Evolutionary conservation across 2,329 filamentous ascomycete genomes (phyloP).

Genomic region (Leptographium flavum): DNA sequence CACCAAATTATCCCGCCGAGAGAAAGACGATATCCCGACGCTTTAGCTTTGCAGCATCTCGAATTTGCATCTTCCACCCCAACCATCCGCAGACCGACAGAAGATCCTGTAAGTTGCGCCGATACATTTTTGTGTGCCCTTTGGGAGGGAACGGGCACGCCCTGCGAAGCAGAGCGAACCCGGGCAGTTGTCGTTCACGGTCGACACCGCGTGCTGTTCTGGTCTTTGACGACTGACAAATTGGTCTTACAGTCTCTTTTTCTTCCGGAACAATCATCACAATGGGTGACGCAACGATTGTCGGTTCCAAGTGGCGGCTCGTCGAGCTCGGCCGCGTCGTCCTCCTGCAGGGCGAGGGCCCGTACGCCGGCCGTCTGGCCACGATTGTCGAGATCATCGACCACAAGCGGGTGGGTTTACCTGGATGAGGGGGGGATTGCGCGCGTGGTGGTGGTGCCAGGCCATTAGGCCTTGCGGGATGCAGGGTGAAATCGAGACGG

Average conservation of each 20-base stretch:
- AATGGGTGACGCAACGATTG: conserved; percentile 75
- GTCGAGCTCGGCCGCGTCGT: conserved; percentile 98
- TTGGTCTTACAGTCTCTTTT: neutral
- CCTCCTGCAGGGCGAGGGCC: conserved; percentile 69
- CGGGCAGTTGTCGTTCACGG: too few relatives aligned
- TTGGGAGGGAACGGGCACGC: too few relatives aligned
- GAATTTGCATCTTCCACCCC: conserved; percentile 7
- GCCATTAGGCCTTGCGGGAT: neutral
- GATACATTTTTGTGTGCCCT: too few relatives aligned
- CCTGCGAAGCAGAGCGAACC: too few relatives aligned
- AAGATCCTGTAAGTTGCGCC: conserved; percentile 1
- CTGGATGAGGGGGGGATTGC: neutral
- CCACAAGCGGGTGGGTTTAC: conserved; percentile 91
- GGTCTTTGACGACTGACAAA: neutral
- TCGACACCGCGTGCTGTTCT: too few relatives aligned
- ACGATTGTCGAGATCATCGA: conserved; percentile 98
- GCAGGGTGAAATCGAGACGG: conserved; percentile 2
- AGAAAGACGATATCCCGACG: conserved; percentile 8
- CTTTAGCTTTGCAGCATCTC: conserved; percentile 5
- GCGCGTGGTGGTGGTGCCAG: too few relatives aligned
- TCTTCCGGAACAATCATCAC: conserved; percentile 25
- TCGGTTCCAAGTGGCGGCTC: conserved; percentile 78
- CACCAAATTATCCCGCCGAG: conserved; percentile 10
- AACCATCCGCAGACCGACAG: conserved; percentile 9
- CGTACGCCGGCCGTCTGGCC: conserved; percentile 74